Conservation (phyloP, 129 eudicot species). For the Flaveria brownii region DNA sequence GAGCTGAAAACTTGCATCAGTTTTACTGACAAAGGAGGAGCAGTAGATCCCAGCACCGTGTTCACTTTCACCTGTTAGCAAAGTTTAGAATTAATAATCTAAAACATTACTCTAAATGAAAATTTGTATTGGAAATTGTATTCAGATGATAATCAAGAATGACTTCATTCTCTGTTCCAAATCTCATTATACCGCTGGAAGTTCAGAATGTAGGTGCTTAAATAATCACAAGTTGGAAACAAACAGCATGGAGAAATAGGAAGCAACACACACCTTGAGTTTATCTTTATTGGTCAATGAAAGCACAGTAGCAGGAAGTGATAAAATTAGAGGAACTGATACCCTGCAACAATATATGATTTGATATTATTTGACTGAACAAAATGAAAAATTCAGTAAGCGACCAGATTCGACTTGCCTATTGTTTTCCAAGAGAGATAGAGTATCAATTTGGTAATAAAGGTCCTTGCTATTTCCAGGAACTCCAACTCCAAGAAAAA, state of each 20-base stretch:
- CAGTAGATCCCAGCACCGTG: slow-evolving; percentile 69
- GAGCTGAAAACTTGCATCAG: slow-evolving; percentile 69
- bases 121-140: not conserved
- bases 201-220: not conserved
- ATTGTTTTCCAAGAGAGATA: slow-evolving; percentile 70
- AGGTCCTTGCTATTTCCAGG: slow-evolving; percentile 85
- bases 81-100: slow-evolving; percentile 10
- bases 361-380: not conserved
- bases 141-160: not conserved
- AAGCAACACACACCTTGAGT: slow-evolving; percentile 58
- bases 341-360: slow-evolving; percentile 52
- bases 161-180: not conserved
- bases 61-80: slow-evolving; percentile 65
- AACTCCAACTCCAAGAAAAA: slow-evolving; percentile 80
- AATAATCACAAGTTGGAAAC: not conserved
- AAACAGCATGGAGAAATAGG: not conserved
- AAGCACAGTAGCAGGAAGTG: slow-evolving; percentile 83
- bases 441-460: slow-evolving; percentile 75
- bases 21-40: slow-evolving; percentile 74
- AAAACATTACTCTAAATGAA: not conserved
- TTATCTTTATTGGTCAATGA: slow-evolving; percentile 68
- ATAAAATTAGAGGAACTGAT: slow-evolving; percentile 69
- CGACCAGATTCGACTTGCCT: slow-evolving; percentile 48
- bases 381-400: slow-evolving; percentile 4
- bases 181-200: slow-evolving; percentile 1